Evolutionary conservation across 1,139 yeast species (phyloP), one percentile per base, ranked within the genome.

Genomic region (Saccharomyces hybrid): DNA sequence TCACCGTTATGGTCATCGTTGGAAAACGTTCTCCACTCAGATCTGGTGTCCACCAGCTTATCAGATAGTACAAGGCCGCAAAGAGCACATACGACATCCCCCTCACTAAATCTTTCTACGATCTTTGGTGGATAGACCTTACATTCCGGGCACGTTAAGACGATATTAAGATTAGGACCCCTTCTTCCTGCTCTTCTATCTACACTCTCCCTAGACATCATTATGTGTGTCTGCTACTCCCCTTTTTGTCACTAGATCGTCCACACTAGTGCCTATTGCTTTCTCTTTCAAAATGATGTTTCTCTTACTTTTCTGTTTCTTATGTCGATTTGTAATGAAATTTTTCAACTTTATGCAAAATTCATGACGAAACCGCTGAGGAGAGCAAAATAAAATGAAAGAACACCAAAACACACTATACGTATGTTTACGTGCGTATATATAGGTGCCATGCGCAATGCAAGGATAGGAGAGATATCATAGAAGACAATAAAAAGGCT

Each of bases 1-100:
- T 90, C 98, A 64, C 96, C 96, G 62, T 93, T 95, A 72, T 91
- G 98, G 70, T 93, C 99, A 71, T 93, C 99, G 70, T 93, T 93
- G 59, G 87, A 83, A 72, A 93, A 93, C 1, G 99, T 93, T 77
- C 99, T 88, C 99, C 99, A 93, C 76, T 93, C 99, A 1, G 97
- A 88, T 63, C 99, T 78, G 4, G 97, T 91, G 68, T 93, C 99
- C 34, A 93, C 96, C 53, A 93, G 86, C 61, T 95, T 78, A 69
- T 90, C 96, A 63, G 96, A 89, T 31, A 93, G 78, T 2, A 93
- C 99, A 58, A 93, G 77, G 24, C 98, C 99, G 75, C 99, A 93
- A 63, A 91, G 80, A 9, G 97, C 98, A 75, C 99, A 93, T 24
- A 93, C 97, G 66, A 93, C 90, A 72, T 93, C 99, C 29, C 99